Conservation (phyloP, 202 grass and related monocot species). For the Setaria italica region DNA sequence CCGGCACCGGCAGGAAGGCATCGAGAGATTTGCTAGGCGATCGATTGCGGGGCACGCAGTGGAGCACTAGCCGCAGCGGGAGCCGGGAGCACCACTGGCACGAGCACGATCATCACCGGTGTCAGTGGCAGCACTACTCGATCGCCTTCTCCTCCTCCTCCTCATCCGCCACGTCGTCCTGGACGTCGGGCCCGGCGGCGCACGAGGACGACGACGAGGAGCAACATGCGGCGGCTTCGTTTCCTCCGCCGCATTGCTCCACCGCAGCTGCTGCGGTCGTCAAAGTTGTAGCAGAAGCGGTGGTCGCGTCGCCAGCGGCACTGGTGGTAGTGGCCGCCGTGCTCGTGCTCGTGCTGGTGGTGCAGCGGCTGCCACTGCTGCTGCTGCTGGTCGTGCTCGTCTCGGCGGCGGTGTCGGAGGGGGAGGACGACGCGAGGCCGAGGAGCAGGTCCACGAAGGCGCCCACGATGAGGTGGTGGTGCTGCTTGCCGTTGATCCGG, state of each 20-base stretch:
- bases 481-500: conserved; percentile 69
- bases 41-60: background rate
- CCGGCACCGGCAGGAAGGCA: background rate
- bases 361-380: background rate
- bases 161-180: background rate
- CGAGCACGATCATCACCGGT: background rate
- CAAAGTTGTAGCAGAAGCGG: accelerated
- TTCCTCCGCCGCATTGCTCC: conserved; percentile 6
- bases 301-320: too few relatives aligned
- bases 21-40: background rate
- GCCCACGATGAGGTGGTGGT: conserved; percentile 73
- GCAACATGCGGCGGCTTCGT: background rate
- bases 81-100: too few relatives aligned
- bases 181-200: background rate
- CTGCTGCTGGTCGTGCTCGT: background rate
- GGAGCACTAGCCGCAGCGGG: background rate
- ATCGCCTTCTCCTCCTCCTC: background rate
- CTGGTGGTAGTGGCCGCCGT: background rate
- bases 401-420: background rate
- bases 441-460: conserved; percentile 85
- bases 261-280: too few relatives aligned
- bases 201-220: conserved; percentile 38
- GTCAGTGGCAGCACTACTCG: background rate
- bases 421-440: conserved; percentile 25
- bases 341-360: background rate